Evolutionary conservation across 2,329 filamentous ascomycete species (phyloP), one percentile per base, ranked within the genome.

Genomic region (Didymella sp.): DNA sequence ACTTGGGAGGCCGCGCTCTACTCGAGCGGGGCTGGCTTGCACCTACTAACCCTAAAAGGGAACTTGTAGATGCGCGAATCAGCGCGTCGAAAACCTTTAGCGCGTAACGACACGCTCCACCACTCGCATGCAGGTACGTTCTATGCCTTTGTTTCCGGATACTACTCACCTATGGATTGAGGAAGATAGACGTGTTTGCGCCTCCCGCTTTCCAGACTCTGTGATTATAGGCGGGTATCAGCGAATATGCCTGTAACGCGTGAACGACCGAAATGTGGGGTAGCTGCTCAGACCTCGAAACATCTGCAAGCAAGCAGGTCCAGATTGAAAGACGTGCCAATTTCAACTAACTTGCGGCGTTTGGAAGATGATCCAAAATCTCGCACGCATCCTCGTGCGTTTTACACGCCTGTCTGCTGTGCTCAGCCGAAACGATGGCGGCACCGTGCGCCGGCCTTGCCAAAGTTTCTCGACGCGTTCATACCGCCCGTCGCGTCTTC

Each of bases 391-490:
- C 15, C 24, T 19, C 6, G n/a, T 41, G 52, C 40, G 40, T 28
- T 31, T n/a, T 44, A 40, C 19, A 27, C 25, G 42, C 28, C 24
- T 19, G 35, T 22, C 19, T 17, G 12, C 33, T 24, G 31, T 19
- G n/a, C 17, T 24, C 44, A 48, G 46, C 40, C 50, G 56, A 51
- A 47, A 47, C 35, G 21, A 48, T 25, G 31, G 54, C 48, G 54
- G 50, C 50, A 65, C 66, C 64, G 67, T 67, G 67, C 66, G 54
- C 67, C 56, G 54, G 56, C 50, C 54, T 58, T 43, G 59, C 57
- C 60, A 64, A 56, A 56, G 61, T 70, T 66, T 72, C 63, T 62
- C 56, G 68, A 76, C 72, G 73, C 72, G 73, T 76, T 63, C 56
- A 64, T 67, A 64, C 55, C 65, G 67, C 64, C 56, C 54, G 58